Base-by-base conservation (phyloP, 345 rosid genomes). In the Schrenkiella parvula region DNA sequence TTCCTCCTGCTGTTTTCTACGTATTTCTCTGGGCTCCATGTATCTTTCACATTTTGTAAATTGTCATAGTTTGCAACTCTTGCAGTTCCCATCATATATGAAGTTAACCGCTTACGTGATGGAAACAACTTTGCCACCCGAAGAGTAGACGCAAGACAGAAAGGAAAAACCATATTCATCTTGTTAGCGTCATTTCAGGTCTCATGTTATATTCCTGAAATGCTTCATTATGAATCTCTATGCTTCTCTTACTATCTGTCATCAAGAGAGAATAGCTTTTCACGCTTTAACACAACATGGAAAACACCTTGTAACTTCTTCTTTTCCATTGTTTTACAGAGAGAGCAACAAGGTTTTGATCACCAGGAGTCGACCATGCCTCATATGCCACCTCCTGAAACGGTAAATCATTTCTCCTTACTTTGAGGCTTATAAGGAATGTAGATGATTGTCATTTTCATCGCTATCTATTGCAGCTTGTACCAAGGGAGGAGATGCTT, bases 121-220 rank as follows among this genome's bases (percentile, higher is more conserved):
- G 97, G 93, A 37, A 87, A 82, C 71, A 89, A 78, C 76, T 91
- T 91, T 79, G 84, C 96, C 29, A 86, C 93, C 58, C 82, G 99
- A 69, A 83, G 77, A 78, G 99, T 91, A 68, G 88, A 91, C 65
- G 99, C 99, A 64, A 76, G 91, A 79, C 99, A 91, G 58, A 88
- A 85, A 60, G 95, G 99, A 73, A 85, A 79, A 13, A 59, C 79
- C 29, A 63, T 91, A 68, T 95, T 91, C 86, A 88, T 82, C 23
- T 77, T 95, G 78, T 50, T 88, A 28, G 92, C 95, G 38, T 95
- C 99, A 64, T 95, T 91, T 81, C 93, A 95, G 88, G 99, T 95
- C 31, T 51, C 42, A 26, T 56, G 21, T 39, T 50, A 62, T 52
- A 28, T 21, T 50, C 66, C 34, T 35, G n/a, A 52, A 2, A 35